These are phyloP conservation scores for Fonsecaea nubica DNA, from an alignment of 2,329 filamentous ascomycete species.

Conservation along the genomic window DNA sequence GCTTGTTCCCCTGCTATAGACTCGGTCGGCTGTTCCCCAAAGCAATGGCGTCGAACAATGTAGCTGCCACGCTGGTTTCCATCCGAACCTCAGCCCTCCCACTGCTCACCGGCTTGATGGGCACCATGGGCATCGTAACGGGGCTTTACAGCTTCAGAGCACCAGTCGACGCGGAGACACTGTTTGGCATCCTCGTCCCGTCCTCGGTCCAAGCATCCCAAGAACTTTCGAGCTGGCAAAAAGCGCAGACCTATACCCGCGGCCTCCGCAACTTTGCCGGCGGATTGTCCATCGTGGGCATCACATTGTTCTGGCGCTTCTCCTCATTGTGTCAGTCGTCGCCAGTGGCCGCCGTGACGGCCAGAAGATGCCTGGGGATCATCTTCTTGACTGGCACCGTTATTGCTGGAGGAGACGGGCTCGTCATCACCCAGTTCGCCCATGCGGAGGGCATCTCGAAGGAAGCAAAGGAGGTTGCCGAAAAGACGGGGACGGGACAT, in stretches of 20 bases:
- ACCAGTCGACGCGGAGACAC: slow-evolving; percentile 6
- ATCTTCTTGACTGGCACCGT: slow-evolving; percentile 12
- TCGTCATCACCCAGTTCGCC: not conserved
- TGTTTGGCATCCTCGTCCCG: slow-evolving; percentile 8
- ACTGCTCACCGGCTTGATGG: slow-evolving; percentile 3
- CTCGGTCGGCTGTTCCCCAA: not conserved
- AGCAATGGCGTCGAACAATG: not conserved
- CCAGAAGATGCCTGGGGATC: slow-evolving; percentile 11
- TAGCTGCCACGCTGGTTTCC: not conserved
- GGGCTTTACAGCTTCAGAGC: slow-evolving; percentile 5
- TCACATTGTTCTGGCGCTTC: slow-evolving; percentile 13
- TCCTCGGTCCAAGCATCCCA: slow-evolving; percentile 1
- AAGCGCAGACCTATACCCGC: slow-evolving; percentile 9
- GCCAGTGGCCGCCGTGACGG: slow-evolving; percentile 1
- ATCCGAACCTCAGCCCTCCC: slow-evolving; percentile 6
- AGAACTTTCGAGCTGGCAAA: slow-evolving; percentile 10
- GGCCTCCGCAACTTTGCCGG: slow-evolving; percentile 4
- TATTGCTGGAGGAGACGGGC: slow-evolving; percentile 8
- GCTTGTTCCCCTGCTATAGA: not conserved
- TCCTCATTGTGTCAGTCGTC: slow-evolving; percentile 11
- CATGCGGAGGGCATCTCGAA: not conserved
- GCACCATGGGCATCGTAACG: slow-evolving; percentile 11
- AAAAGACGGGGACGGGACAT: slow-evolving; percentile 10
- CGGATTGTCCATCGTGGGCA: slow-evolving; percentile 10
- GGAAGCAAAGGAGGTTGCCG: slow-evolving; percentile 4